Conservation (phyloP, 306 rosid genomes). For the Rosa lucieae region DNA sequence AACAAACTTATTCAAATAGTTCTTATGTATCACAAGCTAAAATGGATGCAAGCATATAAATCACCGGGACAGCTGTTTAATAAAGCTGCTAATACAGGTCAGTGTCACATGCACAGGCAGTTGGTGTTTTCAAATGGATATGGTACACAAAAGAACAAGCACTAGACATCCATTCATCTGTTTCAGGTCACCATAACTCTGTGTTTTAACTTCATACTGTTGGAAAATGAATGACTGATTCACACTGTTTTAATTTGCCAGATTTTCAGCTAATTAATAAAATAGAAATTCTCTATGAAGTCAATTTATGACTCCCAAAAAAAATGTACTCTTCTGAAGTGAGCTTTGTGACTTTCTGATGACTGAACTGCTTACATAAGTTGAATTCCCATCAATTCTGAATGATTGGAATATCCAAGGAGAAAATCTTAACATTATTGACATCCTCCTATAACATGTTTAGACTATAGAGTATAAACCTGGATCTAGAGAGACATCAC, state of each 20-base stretch:
- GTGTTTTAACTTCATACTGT: not conserved
- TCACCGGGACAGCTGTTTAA: not conserved
- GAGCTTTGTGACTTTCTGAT: not conserved
- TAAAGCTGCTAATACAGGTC: not conserved
- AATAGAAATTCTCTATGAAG: not conserved
- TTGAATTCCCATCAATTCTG: not conserved
- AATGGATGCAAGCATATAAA: not conserved
- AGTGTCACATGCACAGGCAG: not conserved
- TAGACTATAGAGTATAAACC: not conserved
- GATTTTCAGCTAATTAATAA: not conserved
- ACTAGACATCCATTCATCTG: not conserved
- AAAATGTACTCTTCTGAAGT: not conserved
- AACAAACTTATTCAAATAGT: not conserved
- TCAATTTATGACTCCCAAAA: not conserved
- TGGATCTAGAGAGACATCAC: not conserved
- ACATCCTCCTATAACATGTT: not conserved
- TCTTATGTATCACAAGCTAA: not conserved
- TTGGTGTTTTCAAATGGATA: not conserved
- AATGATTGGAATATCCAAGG: not conserved
- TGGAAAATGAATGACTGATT: not conserved
- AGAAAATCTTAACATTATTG: not conserved
- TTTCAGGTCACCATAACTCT: not conserved
- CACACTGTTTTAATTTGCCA: not conserved
- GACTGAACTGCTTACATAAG: not conserved
- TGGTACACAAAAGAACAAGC: not conserved